phyloP scores from a whole-genome alignment of 106 monocot genomes.

The Acanthochlamys bracteata region DNA sequence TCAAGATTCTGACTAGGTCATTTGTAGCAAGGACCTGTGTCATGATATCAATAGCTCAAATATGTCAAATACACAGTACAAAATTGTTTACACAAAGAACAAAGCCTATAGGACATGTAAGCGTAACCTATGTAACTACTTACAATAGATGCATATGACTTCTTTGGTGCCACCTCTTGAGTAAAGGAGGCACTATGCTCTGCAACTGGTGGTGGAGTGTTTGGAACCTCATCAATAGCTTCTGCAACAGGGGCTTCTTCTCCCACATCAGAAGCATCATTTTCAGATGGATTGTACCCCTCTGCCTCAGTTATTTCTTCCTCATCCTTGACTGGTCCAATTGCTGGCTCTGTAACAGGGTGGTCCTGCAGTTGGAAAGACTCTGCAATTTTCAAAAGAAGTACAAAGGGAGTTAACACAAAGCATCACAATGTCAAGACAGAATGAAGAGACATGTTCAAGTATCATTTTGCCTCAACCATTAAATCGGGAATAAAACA shows the following conservation, averaged over 20 bases:
- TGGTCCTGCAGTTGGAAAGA: slow-evolving; percentile 18
- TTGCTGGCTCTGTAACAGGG: slow-evolving; percentile 15
- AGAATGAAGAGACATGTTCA: no score
- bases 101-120: not conserved
- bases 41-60: no score
- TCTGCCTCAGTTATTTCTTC: slow-evolving; percentile 39
- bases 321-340: slow-evolving; percentile 19
- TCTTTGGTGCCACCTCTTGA: slow-evolving; percentile 61
- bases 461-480: no score
- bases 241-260: slow-evolving; percentile 47
- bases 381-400: slow-evolving; percentile 6
- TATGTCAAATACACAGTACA: not conserved
- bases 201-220: slow-evolving; percentile 5
- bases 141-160: slow-evolving; percentile 98
- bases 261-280: slow-evolving; percentile 35
- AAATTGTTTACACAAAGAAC: not conserved
- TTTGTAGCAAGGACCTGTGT: no score
- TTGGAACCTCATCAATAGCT: slow-evolving; percentile 60
- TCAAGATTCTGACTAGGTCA: no score
- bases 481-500: not conserved
- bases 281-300: slow-evolving; percentile 41
- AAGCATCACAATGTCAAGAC: not conserved
- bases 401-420: not conserved
- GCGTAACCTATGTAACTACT: slow-evolving; percentile 10
- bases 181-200: slow-evolving; percentile 4